A percentile compares a stretch with the other conserved stretches of the same genome.
phyloP scores from a whole-genome alignment of 2,329 filamentous ascomycete species.

The Dactylellina haptotyla region DNA sequence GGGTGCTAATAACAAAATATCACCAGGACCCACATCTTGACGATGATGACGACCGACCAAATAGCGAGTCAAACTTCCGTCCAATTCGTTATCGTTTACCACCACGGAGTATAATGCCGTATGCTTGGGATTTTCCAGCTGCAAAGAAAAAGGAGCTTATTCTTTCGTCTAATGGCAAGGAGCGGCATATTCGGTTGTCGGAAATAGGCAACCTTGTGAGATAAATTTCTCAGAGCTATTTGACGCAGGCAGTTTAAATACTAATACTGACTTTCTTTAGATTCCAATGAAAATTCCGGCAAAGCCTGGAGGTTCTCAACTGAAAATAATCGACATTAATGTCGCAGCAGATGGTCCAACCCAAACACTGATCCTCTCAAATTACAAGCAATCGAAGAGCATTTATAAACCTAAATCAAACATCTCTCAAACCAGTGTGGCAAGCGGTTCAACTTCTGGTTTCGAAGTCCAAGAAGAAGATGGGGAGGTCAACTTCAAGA shows the following conservation, averaged over 20 bases:
- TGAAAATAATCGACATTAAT: constrained; percentile 95
- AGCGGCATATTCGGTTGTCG: constrained; percentile 90
- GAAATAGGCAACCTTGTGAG: constrained; percentile 91
- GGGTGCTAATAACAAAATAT: too few species aligned
- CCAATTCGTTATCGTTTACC: constrained; percentile 92
- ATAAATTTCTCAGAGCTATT: neutral
- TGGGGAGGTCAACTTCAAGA: constrained; percentile 86
- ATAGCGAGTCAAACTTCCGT: constrained; percentile 80
- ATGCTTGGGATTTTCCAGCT: constrained; percentile 98
- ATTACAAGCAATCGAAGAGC: constrained; percentile 92
- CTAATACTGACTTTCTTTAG: constrained; percentile 19
- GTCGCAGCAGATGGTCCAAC: constrained; percentile 95
- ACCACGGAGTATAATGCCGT: constrained; percentile 97
- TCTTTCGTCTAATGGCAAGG: constrained; percentile 79
- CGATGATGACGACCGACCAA: constrained; percentile 83
- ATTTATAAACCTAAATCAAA: constrained; percentile 77
- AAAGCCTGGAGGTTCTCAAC: constrained; percentile 70
- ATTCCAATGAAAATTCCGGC: constrained; percentile 83
- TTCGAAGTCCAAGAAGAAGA: constrained; percentile 96
- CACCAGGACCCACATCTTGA: constrained; percentile 81
- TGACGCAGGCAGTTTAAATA: too few species aligned
- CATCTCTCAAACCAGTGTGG: constrained; percentile 68
- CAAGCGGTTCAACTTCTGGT: constrained; percentile 71
- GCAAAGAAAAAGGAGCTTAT: constrained; percentile 96
- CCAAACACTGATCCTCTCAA: constrained; percentile 91